These are phyloP conservation scores for Colletotrichum eleusines DNA, from an alignment of 2,329 filamentous ascomycete genomes.

Conservation along the genomic window DNA sequence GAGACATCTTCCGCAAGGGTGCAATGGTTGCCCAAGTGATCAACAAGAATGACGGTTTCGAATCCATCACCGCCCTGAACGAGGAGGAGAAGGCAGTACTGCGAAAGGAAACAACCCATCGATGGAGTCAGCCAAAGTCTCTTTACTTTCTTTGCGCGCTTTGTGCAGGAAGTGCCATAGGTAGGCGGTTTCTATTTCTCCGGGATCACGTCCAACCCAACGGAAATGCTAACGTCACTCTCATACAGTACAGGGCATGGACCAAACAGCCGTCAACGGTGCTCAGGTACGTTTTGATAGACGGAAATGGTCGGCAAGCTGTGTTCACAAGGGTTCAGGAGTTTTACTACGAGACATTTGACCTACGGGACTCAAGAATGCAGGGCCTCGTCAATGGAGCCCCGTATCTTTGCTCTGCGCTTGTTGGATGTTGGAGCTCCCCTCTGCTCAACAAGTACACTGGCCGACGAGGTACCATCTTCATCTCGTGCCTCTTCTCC, in stretches of 20 bases:
- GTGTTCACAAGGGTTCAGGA: constrained; percentile 49
- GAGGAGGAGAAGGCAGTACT: constrained; percentile 49
- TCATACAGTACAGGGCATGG: constrained; percentile 68
- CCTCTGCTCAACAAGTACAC: constrained; percentile 68
- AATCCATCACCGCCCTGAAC: constrained; percentile 45
- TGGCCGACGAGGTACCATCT: constrained; percentile 73
- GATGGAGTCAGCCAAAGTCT: constrained; percentile 51
- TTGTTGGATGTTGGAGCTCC: constrained; percentile 52
- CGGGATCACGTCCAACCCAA: too few relatives aligned
- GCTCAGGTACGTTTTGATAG: constrained; percentile 66
- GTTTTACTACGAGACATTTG: constrained; percentile 51
- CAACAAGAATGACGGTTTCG: constrained; percentile 49
- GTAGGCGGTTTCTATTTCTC: background rate
- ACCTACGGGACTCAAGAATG: constrained; percentile 57
- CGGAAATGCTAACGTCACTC: background rate
- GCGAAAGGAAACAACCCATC: constrained; percentile 47
- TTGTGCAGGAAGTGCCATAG: constrained; percentile 60
- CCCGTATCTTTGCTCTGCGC: constrained; percentile 65
- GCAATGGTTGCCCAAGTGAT: constrained; percentile 63
- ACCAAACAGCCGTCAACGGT: constrained; percentile 74
- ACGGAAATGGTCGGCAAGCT: constrained; percentile 38
- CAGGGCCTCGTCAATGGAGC: constrained; percentile 67
- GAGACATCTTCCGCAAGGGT: constrained; percentile 63
- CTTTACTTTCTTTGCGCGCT: constrained; percentile 53
- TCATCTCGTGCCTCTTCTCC: constrained; percentile 69